Base-by-base conservation (phyloP, 257 asterid species). In the Solanum clarkiae region DNA sequence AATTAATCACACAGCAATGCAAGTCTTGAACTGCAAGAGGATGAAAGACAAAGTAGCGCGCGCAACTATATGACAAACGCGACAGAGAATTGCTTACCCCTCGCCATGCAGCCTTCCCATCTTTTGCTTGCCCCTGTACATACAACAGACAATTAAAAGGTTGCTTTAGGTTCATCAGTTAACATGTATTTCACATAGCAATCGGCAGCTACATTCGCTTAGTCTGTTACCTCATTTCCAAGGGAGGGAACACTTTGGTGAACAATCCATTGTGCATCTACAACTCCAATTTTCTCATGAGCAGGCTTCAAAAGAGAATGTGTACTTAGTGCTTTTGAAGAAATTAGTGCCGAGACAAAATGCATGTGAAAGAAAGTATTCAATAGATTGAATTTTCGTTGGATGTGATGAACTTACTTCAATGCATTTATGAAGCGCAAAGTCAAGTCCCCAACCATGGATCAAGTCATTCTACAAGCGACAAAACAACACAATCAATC, bases 371-470 rank as follows among this genome's bases (percentile, higher is more conserved):
- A 26, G 7, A 51, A 24, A 77, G 82, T 51, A 51, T 42, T 13
- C 2, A 77, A 77, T 22, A 32, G 16, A 51, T 53, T 0, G 16
- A 77, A 4, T 51, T 57, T 57, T 77, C 82, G 24, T n/a, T 74
- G 9, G 20, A 75, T 47, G 44, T 22, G 62, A 4, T 47, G 63
- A 53, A 69, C 91, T 80, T 53, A 95, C 99, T 96, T 93, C 93
- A 45, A 94, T 95, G 17, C 98, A 95, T 74, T 83, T 90, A 87
- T 87, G 97, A 86, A 95, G 93, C 45, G 97, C 96, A 3, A 94
- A 89, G 89, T 95, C 99, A 10, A 95, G 94, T 55, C 99, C 98
- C 99, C 98, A 95, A 74, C 99, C 99, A 49, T 95, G 99, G 51
- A 95, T 92, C 89, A 95, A 88, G 90, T 95, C 99, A 74, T 95